Conservation (phyloP, 179 eudicot species). For the Gypsophila paniculata region DNA sequence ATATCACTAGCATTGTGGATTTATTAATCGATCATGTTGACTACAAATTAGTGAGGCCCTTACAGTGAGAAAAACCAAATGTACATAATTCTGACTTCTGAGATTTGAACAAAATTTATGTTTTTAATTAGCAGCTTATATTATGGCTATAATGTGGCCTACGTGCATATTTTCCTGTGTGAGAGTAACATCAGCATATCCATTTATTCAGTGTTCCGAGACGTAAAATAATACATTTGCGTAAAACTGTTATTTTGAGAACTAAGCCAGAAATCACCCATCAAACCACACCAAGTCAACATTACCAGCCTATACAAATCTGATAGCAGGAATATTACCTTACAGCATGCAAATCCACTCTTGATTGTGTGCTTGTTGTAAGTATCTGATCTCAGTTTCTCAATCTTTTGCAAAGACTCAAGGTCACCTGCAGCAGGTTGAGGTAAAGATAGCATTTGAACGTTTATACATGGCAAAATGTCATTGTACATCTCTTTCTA, state of each 20-base stretch:
- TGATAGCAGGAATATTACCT: conserved; percentile 38
- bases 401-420: conserved; percentile 78
- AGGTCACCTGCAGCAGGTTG: conserved; percentile 52
- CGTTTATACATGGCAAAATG: not conserved
- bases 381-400: conserved; percentile 65
- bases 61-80: not conserved
- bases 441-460: not conserved
- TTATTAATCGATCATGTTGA: not conserved
- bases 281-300: not conserved
- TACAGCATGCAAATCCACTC: conserved; percentile 83
- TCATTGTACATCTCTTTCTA: not conserved
- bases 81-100: not conserved
- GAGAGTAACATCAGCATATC: not conserved
- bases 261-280: not conserved
- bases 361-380: conserved; percentile 58
- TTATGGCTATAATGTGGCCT: not conserved
- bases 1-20: not conserved
- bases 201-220: not conserved
- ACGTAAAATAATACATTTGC: not conserved
- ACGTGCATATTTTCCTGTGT: not conserved
- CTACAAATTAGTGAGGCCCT: not conserved
- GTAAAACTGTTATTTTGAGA: not conserved
- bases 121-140: not conserved
- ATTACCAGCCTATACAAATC: not conserved
- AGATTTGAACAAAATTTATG: not conserved